Base-by-base conservation (phyloP, 257 asterid species). In the Capsicum pubescens region DNA sequence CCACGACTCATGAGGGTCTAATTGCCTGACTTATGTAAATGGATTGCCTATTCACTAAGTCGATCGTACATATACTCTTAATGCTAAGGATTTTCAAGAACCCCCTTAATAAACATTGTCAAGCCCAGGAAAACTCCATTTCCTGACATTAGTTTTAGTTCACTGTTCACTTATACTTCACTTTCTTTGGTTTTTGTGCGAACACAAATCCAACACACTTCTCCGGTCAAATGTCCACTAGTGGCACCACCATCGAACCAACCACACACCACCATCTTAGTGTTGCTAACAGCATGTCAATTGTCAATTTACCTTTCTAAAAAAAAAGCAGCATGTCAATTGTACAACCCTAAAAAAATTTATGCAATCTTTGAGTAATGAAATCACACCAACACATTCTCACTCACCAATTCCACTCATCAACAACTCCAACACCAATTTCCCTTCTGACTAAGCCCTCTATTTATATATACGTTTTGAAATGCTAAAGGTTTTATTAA, bases 191-290 rank as follows among this genome's bases (percentile, higher is more conserved):
- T 69, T 39, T 39, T 7, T 39, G 54, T 15, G 77, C 16, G 32
- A 69, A 69, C 77, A 39, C 32, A 39, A 69, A 69, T 39, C 54
- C 77, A 69, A n/a, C 77, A 69, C 0, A 69, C 13, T 9, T 69
- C 55, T 16, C 77, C 26, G 0, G 52, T 69, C 55, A 39, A 39
- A 42, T 69, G 77, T 69, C 55, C 77, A 69, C 26, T 13, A 16
- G 32, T 69, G 54, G 77, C 77, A 69, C 54, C 77, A 69, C 54
- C 54, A 69, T 0, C 26, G n/a, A 69, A 69, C 55, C 77, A 69
- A 39, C 52, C 52, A 36, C 54, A 8, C 77, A 69, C 26, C 26
- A 69, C 77, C 54, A 9, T 42, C 77, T 39, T 42, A 36, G 6
- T 16, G 55, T 69, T 39, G 32, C 54, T 39, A 69, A 16, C 54